phyloP scores from a whole-genome alignment of 1,139 yeast species.

The Kodamaea suecica region DNA sequence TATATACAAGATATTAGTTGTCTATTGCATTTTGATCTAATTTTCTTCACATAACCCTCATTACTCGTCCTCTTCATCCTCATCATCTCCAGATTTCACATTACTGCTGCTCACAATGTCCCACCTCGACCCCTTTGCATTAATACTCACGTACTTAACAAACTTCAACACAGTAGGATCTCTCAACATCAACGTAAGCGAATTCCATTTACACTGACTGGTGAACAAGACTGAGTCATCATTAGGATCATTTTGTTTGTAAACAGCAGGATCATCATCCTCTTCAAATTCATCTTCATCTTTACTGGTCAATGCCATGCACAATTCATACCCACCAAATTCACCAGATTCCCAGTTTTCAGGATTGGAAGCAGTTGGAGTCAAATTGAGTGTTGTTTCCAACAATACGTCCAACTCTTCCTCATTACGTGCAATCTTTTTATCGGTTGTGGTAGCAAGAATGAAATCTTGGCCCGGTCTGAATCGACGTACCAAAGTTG shows the following conservation, averaged over 20 bases:
- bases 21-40: not conserved
- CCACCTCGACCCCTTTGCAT: conserved; percentile 92
- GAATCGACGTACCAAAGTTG: conserved; percentile 74
- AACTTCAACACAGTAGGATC: conserved; percentile 85
- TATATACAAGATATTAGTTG: too few relatives aligned
- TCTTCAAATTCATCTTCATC: conserved; percentile 43
- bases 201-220: conserved; percentile 82
- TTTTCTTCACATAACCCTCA: not conserved
- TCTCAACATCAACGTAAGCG: conserved; percentile 70
- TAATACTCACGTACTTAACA: conserved; percentile 84
- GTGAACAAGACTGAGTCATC: conserved; percentile 83
- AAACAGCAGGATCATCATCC: conserved; percentile 55
- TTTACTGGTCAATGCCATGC: conserved; percentile 66
- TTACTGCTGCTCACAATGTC: conserved; percentile 83
- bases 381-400: conserved; percentile 71
- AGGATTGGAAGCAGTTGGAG: conserved; percentile 56
- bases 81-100: conserved; percentile 39
- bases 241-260: conserved; percentile 51
- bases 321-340: conserved; percentile 89
- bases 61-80: conserved; percentile 11
- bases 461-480: conserved; percentile 95
- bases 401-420: conserved; percentile 49
- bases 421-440: conserved; percentile 37
- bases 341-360: conserved; percentile 85
- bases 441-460: conserved; percentile 74